Conservation (phyloP, 1,284 basidiomycete species). For the Puccinia coronata region DNA sequence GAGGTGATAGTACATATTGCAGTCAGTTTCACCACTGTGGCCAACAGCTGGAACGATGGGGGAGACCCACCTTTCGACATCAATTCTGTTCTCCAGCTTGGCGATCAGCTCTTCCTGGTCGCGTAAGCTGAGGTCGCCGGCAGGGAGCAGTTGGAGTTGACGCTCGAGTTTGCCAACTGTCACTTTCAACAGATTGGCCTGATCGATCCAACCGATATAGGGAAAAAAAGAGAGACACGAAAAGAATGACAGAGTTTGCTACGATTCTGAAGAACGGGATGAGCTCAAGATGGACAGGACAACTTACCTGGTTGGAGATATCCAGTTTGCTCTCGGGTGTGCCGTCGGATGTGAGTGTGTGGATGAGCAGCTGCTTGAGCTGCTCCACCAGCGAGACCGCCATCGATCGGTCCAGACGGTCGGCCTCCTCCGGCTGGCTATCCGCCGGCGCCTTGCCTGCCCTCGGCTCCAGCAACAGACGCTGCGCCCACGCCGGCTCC, state of each 20-base stretch:
- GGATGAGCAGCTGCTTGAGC: conserved; percentile 14
- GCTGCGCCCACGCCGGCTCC: too few relatives aligned
- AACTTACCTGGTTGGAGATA: conserved; percentile 23
- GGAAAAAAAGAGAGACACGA: neutral
- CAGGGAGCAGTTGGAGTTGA: conserved; percentile 7
- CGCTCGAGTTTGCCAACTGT: neutral
- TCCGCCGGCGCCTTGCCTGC: too few relatives aligned
- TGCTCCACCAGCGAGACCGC: conserved; percentile 2
- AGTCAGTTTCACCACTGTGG: neutral
- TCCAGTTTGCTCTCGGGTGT: conserved; percentile 11
- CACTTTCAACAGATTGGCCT: conserved; percentile 27
- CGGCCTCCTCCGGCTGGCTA: too few relatives aligned
- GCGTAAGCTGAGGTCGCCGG: conserved; percentile 29
- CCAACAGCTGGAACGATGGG: neutral
- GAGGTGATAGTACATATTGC: neutral
- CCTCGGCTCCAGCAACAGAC: too few relatives aligned
- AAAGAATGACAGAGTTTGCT: neutral
- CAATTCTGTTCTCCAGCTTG: conserved; percentile 8
- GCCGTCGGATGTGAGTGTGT: neutral
- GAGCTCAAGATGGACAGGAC: neutral
- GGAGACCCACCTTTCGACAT: conserved; percentile 25
- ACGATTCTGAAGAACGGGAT: neutral
- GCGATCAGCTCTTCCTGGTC: conserved; percentile 20
- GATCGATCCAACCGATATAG: neutral
- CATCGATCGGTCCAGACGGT: conserved; percentile 7